Evolutionary conservation across 1,284 basidiomycete species (phyloP), one percentile per base, ranked within the genome.

Genomic region (Athelia psychrophila): DNA sequence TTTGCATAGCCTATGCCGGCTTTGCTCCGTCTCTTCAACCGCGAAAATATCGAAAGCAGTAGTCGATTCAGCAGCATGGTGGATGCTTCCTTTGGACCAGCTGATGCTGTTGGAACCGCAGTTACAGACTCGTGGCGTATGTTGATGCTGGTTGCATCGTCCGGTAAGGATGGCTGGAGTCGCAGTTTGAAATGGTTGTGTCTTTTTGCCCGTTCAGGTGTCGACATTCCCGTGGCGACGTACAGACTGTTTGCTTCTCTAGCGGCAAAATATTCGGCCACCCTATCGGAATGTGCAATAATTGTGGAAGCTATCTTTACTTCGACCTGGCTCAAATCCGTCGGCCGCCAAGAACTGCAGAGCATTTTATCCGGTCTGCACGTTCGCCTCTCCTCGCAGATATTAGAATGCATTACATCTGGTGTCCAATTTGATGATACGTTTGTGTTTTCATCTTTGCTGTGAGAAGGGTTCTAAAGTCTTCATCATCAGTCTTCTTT

Each of bases 151-250:
- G 67, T 74, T 6, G 79, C 81, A 0, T 70, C 68, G 2, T 67
- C 73, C 50, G 73, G 72, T 19, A 61, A 66, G 35, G 69, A 76
- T 4, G 79, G 79, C 4, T 69, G 86, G 35, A 65, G 69, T 18
- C 74, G 73, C 25, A 78, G 78, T 30, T 68, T 89, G 36, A 71
- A 74, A 47, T 91, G 88, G 84, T 73, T 92, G 27, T 76, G 78
- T 27, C 70, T 86, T 20, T 74, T 91, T 56, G 75, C 86, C 12
- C 73, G 75, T 47, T 89, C 88, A 2, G 88, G 85, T 0, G 79
- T 90, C 15, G 82, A 86, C 25, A 74, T 92, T 16, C 81, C 88
- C 0, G 64, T 74, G 3, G 49, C 67, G 2, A 76, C 75, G 2
- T 82, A 83, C 58, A 65, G 68, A 35, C 74, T 75, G 36, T 77